A percentile compares a stretch with the other conserved stretches of the same genome.
Evolutionary conservation across 2,329 filamentous ascomycete genomes (phyloP).

Genomic region (Aspergillus novoparasiticus): DNA sequence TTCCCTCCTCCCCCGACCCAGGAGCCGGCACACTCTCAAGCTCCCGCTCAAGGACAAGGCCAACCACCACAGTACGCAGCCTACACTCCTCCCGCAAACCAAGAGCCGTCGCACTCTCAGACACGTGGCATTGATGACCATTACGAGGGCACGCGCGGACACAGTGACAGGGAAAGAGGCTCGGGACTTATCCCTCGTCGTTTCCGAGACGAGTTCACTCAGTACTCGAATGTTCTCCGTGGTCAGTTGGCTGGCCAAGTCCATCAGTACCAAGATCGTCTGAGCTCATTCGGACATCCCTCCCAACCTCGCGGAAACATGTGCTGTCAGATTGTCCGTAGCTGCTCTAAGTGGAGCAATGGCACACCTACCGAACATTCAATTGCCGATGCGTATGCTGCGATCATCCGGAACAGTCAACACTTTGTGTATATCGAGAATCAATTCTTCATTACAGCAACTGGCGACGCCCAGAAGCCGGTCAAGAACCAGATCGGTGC

Average conservation of each 20-base stretch:
- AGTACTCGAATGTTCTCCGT: constrained; percentile 42
- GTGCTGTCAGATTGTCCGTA: constrained; percentile 62
- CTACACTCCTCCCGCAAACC: constrained; percentile 38
- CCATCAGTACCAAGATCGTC: constrained; percentile 47
- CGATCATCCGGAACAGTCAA: constrained; percentile 82
- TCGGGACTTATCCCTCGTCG: constrained; percentile 33
- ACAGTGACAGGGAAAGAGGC: constrained; percentile 37
- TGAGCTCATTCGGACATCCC: constrained; percentile 28
- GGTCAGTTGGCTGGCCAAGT: constrained; percentile 46
- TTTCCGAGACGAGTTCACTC: constrained; percentile 40
- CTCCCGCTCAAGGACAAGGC: constrained; percentile 21
- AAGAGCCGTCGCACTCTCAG: constrained; percentile 33
- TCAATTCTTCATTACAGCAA: constrained; percentile 97
- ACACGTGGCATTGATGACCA: constrained; percentile 37
- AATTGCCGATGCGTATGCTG: constrained; percentile 80
- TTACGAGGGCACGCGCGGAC: constrained; percentile 35
- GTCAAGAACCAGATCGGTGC: constrained; percentile 89
- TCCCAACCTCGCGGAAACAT: constrained; percentile 35
- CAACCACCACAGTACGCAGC: constrained; percentile 43
- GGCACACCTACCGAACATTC: constrained; percentile 83
- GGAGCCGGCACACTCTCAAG: background rate
- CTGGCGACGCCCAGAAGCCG: constrained; percentile 79
- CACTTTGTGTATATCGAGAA: constrained; percentile 98
- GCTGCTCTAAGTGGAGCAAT: constrained; percentile 94
- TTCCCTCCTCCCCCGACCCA: background rate